These are phyloP conservation scores for Lasiodiplodia sp. DNA, from an alignment of 2,329 filamentous ascomycete species.

Conservation along the genomic window DNA sequence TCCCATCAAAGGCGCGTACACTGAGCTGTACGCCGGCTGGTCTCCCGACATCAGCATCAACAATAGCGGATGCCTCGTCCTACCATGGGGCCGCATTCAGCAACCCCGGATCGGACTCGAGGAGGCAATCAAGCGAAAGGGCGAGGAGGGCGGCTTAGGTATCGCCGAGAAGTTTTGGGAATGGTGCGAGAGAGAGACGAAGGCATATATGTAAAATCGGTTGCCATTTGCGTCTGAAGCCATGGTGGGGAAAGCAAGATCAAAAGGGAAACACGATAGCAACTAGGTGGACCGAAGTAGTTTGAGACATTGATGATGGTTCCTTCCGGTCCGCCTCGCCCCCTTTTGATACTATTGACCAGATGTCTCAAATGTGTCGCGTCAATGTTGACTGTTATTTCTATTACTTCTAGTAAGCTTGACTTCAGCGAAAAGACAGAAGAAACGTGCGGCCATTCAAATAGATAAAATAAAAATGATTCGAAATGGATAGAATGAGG, in stretches of 20 bases:
- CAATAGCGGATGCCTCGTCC: slow-evolving; percentile 43
- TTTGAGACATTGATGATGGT: neutral
- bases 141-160: slow-evolving; percentile 50
- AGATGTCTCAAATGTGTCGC: no score
- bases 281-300: neutral
- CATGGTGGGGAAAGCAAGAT: neutral
- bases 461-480: no score
- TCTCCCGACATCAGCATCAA: slow-evolving; percentile 33
- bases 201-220: slow-evolving; percentile 1
- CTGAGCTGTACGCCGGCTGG: slow-evolving; percentile 31
- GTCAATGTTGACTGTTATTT: no score
- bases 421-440: no score
- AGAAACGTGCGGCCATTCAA: no score
- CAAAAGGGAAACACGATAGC: neutral
- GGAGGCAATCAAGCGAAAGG: slow-evolving; percentile 40
- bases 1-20: slow-evolving; percentile 26
- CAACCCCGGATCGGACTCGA: slow-evolving; percentile 45
- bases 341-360: no score
- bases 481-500: no score
- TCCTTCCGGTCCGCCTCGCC: neutral
- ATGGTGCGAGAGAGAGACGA: slow-evolving; percentile 48
- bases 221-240: no score
- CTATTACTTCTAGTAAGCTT: no score
- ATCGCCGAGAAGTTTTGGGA: slow-evolving; percentile 51
- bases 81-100: slow-evolving; percentile 56